Evolutionary conservation across 2,329 filamentous ascomycete genomes (phyloP).

Genomic region (Fusarium austroafricanum): DNA sequence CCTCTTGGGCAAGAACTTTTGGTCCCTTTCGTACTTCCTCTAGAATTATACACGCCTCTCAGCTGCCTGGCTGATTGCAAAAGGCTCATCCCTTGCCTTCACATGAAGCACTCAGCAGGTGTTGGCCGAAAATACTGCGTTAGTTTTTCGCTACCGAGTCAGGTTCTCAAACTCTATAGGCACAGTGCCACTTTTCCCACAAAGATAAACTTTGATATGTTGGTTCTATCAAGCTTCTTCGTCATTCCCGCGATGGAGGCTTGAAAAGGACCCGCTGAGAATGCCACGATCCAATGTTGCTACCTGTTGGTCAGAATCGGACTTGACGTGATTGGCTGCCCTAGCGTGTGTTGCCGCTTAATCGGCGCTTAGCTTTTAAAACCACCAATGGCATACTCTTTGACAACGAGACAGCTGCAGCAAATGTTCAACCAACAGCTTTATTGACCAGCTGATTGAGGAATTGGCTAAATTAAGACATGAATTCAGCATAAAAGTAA

Average conservation of each 20-base stretch:
- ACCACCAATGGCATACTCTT: conserved; percentile 12
- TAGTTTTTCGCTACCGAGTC: background rate
- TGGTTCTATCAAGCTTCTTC: conserved; percentile 7
- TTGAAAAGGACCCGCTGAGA: conserved; percentile 19
- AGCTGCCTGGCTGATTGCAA: background rate
- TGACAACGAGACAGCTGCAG: conserved; percentile 14
- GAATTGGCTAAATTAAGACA: conserved; percentile 18
- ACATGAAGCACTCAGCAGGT: background rate
- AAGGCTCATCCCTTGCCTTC: background rate
- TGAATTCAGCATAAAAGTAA: background rate
- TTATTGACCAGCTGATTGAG: background rate
- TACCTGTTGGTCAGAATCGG: conserved; percentile 14
- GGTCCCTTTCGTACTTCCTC: too few species aligned
- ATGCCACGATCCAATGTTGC: conserved; percentile 20
- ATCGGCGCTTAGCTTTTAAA: conserved; percentile 33
- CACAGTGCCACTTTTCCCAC: background rate
- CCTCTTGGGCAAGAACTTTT: too few species aligned
- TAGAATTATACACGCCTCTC: background rate
- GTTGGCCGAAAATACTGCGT: background rate
- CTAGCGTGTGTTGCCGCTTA: conserved; percentile 28
- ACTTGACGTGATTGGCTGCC: conserved; percentile 19
- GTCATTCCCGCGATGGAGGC: conserved; percentile 30
- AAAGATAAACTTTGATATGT: conserved; percentile 8
- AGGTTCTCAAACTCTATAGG: background rate
- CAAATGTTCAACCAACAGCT: conserved; percentile 19